Conservation (phyloP, 345 rosid species). For the Triadica sebifera region DNA sequence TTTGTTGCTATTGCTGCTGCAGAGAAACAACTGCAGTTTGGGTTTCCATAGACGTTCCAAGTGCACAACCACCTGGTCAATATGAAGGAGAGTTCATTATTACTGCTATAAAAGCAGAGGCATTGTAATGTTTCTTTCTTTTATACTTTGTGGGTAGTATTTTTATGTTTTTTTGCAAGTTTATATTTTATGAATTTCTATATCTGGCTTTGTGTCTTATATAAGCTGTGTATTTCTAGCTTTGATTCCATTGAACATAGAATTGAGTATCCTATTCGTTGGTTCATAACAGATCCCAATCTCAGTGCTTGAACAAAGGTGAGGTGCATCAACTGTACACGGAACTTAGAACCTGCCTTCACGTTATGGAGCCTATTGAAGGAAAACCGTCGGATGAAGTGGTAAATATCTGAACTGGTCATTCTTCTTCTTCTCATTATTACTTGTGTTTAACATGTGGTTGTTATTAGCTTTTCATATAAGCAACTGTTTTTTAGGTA, state of each 20-base stretch:
- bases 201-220: background rate
- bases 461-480: constrained; percentile 32
- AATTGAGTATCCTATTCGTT: constrained; percentile 8
- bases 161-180: too few species aligned
- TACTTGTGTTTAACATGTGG: background rate
- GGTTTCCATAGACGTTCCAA: constrained; percentile 92
- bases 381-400: constrained; percentile 70
- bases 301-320: constrained; percentile 46
- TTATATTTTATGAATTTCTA: background rate
- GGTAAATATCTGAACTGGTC: constrained; percentile 40
- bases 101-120: constrained; percentile 72
- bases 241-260: background rate
- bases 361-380: constrained; percentile 64
- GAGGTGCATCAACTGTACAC: constrained; percentile 61
- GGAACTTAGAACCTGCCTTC: constrained; percentile 71
- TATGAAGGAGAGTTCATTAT: constrained; percentile 84
- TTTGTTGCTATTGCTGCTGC: constrained; percentile 30
- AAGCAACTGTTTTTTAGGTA: constrained; percentile 55
- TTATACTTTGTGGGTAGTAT: too few species aligned
- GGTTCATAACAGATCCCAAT: constrained; percentile 38
- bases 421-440: background rate
- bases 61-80: constrained; percentile 77
- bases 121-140: constrained; percentile 33
- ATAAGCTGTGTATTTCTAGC: background rate
- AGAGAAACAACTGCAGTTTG: constrained; percentile 88